These are phyloP conservation scores for Camellia japonica DNA, from an alignment of 148 eudicot genomes.

Conservation along the genomic window DNA sequence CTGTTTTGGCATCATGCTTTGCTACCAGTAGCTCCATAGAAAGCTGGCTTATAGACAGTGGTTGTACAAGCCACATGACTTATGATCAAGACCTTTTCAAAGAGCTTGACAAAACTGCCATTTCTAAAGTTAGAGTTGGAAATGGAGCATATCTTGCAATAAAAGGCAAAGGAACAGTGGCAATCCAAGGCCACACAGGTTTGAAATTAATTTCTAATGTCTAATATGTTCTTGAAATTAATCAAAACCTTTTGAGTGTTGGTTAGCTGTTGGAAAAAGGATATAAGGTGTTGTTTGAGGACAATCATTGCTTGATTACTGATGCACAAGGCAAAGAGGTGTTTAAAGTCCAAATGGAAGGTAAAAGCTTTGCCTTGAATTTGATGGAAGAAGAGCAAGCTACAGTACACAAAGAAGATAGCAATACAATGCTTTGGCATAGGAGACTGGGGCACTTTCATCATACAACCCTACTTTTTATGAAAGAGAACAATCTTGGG, in stretches of 20 bases:
- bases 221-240: constrained; percentile 8
- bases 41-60: constrained; percentile 16
- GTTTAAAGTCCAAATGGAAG: neutral
- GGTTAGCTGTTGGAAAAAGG: constrained; percentile 1
- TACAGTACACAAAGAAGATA: neutral
- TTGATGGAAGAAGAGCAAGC: neutral
- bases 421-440: neutral
- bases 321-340: neutral
- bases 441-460: neutral
- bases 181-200: neutral
- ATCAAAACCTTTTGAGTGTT: constrained; percentile 17
- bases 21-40: neutral
- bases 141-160: constrained; percentile 1
- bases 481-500: neutral
- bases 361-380: neutral
- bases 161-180: constrained; percentile 9
- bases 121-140: constrained; percentile 8
- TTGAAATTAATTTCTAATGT: constrained; percentile 8
- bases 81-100: constrained; percentile 1
- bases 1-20: neutral
- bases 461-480: neutral
- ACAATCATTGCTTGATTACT: neutral
- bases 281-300: neutral
- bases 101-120: neutral
- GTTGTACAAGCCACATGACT: constrained; percentile 21